Evolutionary conservation across 345 rosid genomes (phyloP).

Genomic region (Populus davidiana): DNA sequence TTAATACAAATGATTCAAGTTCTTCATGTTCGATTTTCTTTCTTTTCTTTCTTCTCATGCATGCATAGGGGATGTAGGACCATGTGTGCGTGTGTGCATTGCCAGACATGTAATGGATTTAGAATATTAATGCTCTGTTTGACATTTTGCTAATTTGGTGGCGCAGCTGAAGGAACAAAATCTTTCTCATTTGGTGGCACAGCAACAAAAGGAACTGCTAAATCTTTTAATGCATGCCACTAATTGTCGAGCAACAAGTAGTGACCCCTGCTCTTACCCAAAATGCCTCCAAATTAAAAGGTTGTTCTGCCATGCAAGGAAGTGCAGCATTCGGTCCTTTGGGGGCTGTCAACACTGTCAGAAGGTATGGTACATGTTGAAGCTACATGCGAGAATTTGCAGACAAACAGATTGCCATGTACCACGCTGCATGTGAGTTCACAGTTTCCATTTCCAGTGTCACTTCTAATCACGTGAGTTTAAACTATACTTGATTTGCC

Average conservation of each 20-base stretch:
- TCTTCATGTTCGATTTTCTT: neutral
- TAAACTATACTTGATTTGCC: too few species aligned
- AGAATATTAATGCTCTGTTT: neutral
- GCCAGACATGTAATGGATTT: too few species aligned
- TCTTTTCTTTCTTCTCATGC: neutral
- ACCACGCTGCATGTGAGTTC: slow-evolving; percentile 48
- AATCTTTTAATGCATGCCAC: slow-evolving; percentile 42
- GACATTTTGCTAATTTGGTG: slow-evolving; percentile 10
- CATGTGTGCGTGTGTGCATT: too few species aligned
- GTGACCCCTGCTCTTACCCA: slow-evolving; percentile 32
- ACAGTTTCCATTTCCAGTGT: neutral
- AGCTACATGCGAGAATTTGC: slow-evolving; percentile 36
- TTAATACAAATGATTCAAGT: neutral
- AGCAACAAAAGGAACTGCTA: slow-evolving; percentile 6
- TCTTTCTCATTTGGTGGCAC: too few species aligned
- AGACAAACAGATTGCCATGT: slow-evolving; percentile 28
- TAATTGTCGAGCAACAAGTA: slow-evolving; percentile 17
- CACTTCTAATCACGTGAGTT: neutral
- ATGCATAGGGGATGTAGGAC: neutral
- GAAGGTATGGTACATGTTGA: slow-evolving; percentile 26
- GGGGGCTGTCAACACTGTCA: slow-evolving; percentile 33
- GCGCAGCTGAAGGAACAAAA: slow-evolving; percentile 15
- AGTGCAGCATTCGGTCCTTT: slow-evolving; percentile 23
- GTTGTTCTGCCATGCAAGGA: slow-evolving; percentile 35
- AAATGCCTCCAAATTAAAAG: slow-evolving; percentile 32